phyloP scores from a whole-genome alignment of 148 eudicot species.

The Vaccinium myrtillus region DNA sequence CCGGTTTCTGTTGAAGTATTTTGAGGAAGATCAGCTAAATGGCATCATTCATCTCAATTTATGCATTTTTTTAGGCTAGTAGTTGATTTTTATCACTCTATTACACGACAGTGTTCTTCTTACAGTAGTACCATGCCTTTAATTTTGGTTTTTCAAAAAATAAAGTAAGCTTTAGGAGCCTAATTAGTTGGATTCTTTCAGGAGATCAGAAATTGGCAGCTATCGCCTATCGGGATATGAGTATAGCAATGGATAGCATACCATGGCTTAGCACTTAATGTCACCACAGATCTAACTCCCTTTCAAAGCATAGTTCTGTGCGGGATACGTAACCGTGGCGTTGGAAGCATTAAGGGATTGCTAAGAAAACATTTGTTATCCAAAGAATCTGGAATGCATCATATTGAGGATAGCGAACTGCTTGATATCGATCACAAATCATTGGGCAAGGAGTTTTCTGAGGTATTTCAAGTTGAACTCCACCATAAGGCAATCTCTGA shows the following conservation, averaged over 20 bases:
- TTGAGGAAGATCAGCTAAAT: neutral
- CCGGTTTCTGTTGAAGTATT: neutral
- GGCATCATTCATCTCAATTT: neutral
- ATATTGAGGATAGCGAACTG: slow-evolving; percentile 42
- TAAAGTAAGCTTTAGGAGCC: neutral
- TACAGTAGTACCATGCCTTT: neutral
- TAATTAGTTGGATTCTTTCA: slow-evolving; percentile 27
- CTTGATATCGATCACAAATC: slow-evolving; percentile 47
- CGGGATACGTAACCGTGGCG: slow-evolving; percentile 71
- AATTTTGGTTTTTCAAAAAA: neutral
- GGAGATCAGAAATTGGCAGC: slow-evolving; percentile 83
- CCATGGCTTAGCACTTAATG: slow-evolving; percentile 93
- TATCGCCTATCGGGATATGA: slow-evolving; percentile 82
- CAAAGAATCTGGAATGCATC: slow-evolving; percentile 10
- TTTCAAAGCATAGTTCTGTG: slow-evolving; percentile 80
- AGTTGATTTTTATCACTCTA: neutral
- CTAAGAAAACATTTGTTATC: slow-evolving; percentile 31
- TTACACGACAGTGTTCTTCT: neutral
- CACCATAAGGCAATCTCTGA: slow-evolving; percentile 24
- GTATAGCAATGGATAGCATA: slow-evolving; percentile 80
- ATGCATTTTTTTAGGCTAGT: neutral
- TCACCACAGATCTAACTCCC: slow-evolving; percentile 70
- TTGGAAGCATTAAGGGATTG: slow-evolving; percentile 75
- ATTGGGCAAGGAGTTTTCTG: slow-evolving; percentile 56
- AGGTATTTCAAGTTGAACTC: slow-evolving; percentile 72